Evolutionary conservation across 2,329 filamentous ascomycete genomes (phyloP), one percentile per base, ranked within the genome.

Genomic region (Diaporthe sp.): DNA sequence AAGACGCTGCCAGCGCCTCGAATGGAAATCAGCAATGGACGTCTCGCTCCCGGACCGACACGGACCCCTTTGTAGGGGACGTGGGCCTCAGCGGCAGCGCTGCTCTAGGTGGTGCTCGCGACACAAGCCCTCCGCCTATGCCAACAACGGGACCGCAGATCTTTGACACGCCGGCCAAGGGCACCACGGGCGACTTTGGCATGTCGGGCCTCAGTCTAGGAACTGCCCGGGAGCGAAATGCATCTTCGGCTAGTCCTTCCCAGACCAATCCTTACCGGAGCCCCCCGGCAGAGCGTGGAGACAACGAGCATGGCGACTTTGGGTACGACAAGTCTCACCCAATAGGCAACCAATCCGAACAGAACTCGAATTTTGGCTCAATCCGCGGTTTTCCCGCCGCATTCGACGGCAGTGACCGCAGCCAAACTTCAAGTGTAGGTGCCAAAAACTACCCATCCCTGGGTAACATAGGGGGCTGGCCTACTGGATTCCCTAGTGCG

Each of bases 261-360:
- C 95, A 97, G 80, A 98, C 97, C 4, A 99, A 99, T 81, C 97
- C 97, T 2, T 99, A 97, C 82, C 94, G 96, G 77, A 98, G 96
- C 82, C 97, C 97, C 3, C 91, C 94, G 10, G 94, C 93, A 50
- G 93, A 95, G 35, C 92, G 92, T 58, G 87, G 86, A 45, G 85
- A 87, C 17, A 87, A 89, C 10, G 85, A 85, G 67, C 81, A 84
- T 17, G 86, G 87, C 69, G 89, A 88, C 35, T 86, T 88, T 64
- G 87, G 89, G 71, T 87, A 87, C 50, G 86, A 91, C 68, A 85
- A 86, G 22, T 86, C 90, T 80, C 85, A 89, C 81, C 77, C 85
- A 78, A 76, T 84, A 77, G 82, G 86, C 77, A 71, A 64, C 2
- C 75, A 73, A 3, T 80, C 86, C 80, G 85, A 90, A 66, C 82